phyloP scores from a whole-genome alignment of 2,329 filamentous ascomycete genomes.

The Arthrobotrys musiformis region DNA sequence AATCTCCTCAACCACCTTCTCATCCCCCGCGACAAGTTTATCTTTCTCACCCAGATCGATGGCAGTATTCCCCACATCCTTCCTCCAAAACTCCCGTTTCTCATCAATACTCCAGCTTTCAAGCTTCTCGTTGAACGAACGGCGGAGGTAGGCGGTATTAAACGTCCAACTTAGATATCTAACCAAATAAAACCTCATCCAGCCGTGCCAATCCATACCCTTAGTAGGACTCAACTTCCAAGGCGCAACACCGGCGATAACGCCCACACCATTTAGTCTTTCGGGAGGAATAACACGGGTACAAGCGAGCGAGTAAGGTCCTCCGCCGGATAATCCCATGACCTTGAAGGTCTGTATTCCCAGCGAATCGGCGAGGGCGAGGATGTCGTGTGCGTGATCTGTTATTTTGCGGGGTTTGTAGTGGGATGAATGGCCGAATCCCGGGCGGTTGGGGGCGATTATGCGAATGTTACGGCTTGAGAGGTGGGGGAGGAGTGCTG shows the following conservation, averaged over 20 bases:
- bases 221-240: constrained; percentile 60
- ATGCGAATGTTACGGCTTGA: constrained; percentile 60
- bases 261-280: constrained; percentile 62
- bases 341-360: constrained; percentile 40
- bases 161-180: constrained; percentile 56
- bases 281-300: constrained; percentile 37
- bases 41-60: constrained; percentile 29
- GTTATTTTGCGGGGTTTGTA: constrained; percentile 57
- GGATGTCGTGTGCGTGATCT: constrained; percentile 39
- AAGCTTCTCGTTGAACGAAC: constrained; percentile 42
- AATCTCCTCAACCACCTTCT: constrained; percentile 48
- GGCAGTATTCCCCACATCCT: constrained; percentile 24
- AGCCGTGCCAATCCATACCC: constrained; percentile 57
- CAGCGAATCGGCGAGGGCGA: constrained; percentile 34
- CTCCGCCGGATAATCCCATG: constrained; percentile 48
- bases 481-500: constrained; percentile 59
- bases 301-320: constrained; percentile 47
- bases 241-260: constrained; percentile 62
- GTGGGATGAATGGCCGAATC: constrained; percentile 63
- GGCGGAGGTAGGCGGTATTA: constrained; percentile 49
- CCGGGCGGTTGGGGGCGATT: constrained; percentile 64
- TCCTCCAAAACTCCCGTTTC: constrained; percentile 55
- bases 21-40: constrained; percentile 15
- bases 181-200: constrained; percentile 57
- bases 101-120: constrained; percentile 58